phyloP scores from a whole-genome alignment of 176 grass and related monocot genomes.

The Triticum urartu region DNA sequence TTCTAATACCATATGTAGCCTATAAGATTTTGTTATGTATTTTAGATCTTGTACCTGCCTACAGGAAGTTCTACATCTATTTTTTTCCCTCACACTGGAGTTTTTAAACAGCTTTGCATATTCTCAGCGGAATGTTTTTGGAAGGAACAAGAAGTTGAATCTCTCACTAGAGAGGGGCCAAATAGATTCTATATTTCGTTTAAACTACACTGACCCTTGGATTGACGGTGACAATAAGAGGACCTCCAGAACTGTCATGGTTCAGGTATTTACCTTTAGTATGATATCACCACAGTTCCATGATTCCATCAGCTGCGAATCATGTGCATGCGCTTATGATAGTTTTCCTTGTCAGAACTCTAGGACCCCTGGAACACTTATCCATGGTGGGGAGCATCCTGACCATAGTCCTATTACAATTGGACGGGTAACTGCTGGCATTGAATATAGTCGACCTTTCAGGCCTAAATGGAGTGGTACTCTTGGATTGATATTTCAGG shows the following conservation, averaged over 20 bases:
- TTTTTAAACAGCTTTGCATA: slow-evolving; percentile 81
- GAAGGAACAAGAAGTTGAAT: slow-evolving; percentile 93
- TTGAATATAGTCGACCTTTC: slow-evolving; percentile 84
- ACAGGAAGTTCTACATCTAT: slow-evolving; percentile 1
- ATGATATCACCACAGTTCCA: slow-evolving; percentile 10
- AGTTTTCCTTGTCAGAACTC: slow-evolving; percentile 69
- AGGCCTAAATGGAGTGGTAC: slow-evolving; percentile 93
- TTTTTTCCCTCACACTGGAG: background rate
- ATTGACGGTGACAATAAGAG: slow-evolving; percentile 95
- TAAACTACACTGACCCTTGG: slow-evolving; percentile 97
- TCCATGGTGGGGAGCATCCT: slow-evolving; percentile 74
- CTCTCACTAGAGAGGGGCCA: slow-evolving; percentile 91
- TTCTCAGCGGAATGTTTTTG: slow-evolving; percentile 93
- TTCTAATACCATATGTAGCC: too few relatives aligned
- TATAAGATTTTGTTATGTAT: too few relatives aligned
- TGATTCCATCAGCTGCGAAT: background rate
- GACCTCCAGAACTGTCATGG: slow-evolving; percentile 76
- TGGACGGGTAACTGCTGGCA: slow-evolving; percentile 70
- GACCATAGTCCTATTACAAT: slow-evolving; percentile 71
- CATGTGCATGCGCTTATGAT: slow-evolving; percentile 19
- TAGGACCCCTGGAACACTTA: slow-evolving; percentile 78
- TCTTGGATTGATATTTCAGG: slow-evolving; percentile 87
- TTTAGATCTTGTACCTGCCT: background rate
- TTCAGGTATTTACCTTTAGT: slow-evolving; percentile 66
- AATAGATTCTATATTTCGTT: slow-evolving; percentile 86